Conservation (phyloP, 2,329 filamentous ascomycete species). For the Amauroascus verrucosus region DNA sequence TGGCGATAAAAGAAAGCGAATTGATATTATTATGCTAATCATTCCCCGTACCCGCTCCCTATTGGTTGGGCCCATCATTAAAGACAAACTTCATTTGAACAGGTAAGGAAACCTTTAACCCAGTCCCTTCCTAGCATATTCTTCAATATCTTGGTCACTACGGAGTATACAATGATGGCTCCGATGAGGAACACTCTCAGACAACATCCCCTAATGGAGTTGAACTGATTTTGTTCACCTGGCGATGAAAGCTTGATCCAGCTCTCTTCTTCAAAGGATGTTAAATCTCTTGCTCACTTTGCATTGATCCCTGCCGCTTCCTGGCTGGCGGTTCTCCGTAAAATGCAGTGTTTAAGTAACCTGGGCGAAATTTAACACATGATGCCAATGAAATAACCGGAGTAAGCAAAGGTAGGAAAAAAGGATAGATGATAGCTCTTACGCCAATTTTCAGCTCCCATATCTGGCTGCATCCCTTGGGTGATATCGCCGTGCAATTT, state of each 20-base stretch:
- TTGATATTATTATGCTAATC: no score
- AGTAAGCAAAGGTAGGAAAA: background rate
- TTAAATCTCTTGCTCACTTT: conserved; percentile 1
- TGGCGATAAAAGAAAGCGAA: no score
- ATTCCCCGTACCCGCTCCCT: no score
- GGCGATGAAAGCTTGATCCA: background rate
- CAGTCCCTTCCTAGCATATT: no score
- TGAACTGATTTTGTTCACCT: background rate
- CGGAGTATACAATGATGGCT: no score
- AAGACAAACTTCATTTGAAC: no score
- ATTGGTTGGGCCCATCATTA: no score
- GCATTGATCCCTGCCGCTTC: conserved; percentile 1
- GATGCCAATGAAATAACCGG: background rate
- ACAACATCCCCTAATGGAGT: background rate
- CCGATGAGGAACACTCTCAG: no score
- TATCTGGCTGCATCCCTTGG: background rate
- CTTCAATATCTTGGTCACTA: no score
- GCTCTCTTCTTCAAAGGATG: conserved; percentile 2
- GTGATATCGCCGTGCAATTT: background rate
- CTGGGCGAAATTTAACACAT: background rate
- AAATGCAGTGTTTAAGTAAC: background rate
- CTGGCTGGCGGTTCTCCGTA: conserved; percentile 1
- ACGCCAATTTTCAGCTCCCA: conserved; percentile 4
- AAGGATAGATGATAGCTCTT: background rate
- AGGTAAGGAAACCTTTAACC: no score